Evolutionary conservation across 2,329 filamentous ascomycete genomes (phyloP).

Genomic region (Ilyonectria mors-panacis): DNA sequence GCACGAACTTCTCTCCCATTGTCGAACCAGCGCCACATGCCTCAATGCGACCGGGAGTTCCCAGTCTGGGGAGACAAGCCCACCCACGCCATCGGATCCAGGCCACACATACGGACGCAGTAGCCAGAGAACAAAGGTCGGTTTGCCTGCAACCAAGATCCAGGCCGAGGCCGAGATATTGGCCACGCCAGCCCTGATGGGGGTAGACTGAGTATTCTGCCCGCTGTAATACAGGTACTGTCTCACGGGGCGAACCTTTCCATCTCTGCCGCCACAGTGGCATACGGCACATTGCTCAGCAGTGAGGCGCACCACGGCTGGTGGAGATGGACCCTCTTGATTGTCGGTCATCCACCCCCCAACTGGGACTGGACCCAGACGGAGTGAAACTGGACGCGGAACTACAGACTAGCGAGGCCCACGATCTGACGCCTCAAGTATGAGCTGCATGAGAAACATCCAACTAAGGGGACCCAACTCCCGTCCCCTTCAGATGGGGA

Average conservation of each 20-base stretch:
- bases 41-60: slow-evolving; percentile 13
- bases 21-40: not conserved
- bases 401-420: slow-evolving; percentile 18
- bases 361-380: slow-evolving; percentile 9
- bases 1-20: not conserved
- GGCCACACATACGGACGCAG: not conserved
- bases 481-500: slow-evolving; percentile 8
- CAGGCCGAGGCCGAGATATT: not conserved
- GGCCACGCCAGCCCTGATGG: not conserved
- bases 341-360: not conserved
- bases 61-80: not conserved
- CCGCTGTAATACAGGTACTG: not conserved
- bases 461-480: not conserved
- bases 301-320: not conserved
- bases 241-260: not conserved
- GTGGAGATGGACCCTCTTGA: no score
- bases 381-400: slow-evolving; percentile 4
- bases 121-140: not conserved
- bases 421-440: slow-evolving; percentile 26
- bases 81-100: slow-evolving; percentile 3
- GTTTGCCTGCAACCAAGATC: not conserved
- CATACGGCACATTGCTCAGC: not conserved
- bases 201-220: not conserved
- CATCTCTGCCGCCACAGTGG: slow-evolving; percentile 2
- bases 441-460: slow-evolving; percentile 29